Percentiles rank a stretch among this genome's conserved stretches.
These are phyloP conservation scores for Nicotiana paniculata DNA, from an alignment of 257 asterid genomes.

Conservation along the genomic window DNA sequence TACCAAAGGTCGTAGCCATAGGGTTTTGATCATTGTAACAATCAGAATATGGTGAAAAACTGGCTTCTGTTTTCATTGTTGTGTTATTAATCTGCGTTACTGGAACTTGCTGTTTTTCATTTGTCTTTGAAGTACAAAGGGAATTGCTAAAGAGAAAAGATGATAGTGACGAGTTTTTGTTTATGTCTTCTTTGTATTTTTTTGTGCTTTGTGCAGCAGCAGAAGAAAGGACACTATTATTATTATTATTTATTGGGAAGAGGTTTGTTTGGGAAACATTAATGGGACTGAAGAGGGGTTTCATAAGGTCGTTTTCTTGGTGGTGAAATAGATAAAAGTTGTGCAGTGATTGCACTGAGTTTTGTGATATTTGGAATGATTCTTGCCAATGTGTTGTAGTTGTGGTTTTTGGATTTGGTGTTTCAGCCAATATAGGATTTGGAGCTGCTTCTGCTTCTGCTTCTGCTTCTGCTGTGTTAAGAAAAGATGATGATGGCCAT, in stretches of 20 bases:
- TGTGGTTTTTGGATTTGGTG: conserved; percentile 24
- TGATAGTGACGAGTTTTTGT: neutral
- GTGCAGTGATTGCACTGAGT: neutral
- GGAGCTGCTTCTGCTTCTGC: too few relatives aligned
- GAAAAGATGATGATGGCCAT: conserved; percentile 15
- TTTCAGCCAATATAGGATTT: neutral
- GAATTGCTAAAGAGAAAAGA: neutral
- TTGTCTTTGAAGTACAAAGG: neutral
- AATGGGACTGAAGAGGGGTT: neutral
- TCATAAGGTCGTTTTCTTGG: conserved; percentile 1
- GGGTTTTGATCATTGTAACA: neutral
- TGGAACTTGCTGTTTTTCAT: neutral
- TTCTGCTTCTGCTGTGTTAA: conserved; percentile 10
- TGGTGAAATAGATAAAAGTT: neutral
- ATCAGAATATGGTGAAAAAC: neutral
- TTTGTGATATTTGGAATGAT: neutral
- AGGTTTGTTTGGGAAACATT: neutral
- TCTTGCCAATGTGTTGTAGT: conserved; percentile 19
- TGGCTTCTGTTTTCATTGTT: neutral
- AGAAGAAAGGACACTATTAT: neutral
- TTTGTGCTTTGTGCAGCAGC: neutral
- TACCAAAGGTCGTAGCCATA: neutral
- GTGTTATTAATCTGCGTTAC: neutral
- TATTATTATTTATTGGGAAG: neutral
- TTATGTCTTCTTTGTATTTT: neutral